Conservation (phyloP, 2,329 filamentous ascomycete species). For the Colletotrichum salicis region DNA sequence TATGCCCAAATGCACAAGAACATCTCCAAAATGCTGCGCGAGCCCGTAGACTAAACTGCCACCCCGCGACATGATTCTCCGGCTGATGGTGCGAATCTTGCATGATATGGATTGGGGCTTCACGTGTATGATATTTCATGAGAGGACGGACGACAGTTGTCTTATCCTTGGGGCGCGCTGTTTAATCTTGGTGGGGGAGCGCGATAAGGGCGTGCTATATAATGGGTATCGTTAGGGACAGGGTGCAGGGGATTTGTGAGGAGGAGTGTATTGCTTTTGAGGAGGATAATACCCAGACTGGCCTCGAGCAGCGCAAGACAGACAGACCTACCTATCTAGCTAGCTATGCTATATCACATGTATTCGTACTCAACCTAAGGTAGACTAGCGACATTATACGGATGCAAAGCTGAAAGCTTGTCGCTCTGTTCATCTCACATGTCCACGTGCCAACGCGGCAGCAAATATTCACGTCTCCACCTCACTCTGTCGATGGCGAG, state of each 20-base stretch:
- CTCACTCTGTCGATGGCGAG: neutral
- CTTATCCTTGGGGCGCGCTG: neutral
- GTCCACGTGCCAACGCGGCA: neutral
- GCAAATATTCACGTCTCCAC: neutral
- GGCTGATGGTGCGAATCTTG: neutral
- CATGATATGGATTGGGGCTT: neutral
- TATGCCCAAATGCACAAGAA: constrained; percentile 69
- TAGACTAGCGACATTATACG: neutral
- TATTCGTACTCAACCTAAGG: neutral
- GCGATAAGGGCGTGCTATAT: neutral
- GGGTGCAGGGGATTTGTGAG: neutral
- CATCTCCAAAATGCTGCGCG: constrained; percentile 63
- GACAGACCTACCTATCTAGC: neutral
- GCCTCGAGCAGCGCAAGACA: constrained; percentile 5
- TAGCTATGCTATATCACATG: neutral
- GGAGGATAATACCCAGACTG: constrained; percentile 34
- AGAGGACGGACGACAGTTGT: neutral
- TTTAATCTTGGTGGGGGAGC: constrained; percentile 4
- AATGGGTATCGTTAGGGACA: neutral
- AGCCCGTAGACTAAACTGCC: constrained; percentile 46
- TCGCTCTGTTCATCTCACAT: neutral
- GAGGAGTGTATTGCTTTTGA: constrained; percentile 3
- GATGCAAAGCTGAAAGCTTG: neutral
- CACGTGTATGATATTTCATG: constrained; percentile 14
- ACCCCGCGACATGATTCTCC: neutral